Evolutionary conservation across 129 eudicot genomes (phyloP).

Genomic region (Rutidosis leptorrhynchoides): DNA sequence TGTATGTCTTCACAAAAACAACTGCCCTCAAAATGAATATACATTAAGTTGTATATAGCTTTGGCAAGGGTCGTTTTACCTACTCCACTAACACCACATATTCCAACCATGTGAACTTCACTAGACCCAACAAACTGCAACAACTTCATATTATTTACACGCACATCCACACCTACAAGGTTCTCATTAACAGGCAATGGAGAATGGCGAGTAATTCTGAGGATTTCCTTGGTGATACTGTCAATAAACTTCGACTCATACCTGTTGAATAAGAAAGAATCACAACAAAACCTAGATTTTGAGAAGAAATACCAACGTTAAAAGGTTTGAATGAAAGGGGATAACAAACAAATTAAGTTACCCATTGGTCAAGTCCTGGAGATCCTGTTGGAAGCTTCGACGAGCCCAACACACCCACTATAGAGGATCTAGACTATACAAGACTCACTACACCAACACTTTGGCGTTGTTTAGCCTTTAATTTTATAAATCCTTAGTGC

Average conservation of each 20-base stretch:
- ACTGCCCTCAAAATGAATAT: not conserved
- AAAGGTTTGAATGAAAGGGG: too few relatives aligned
- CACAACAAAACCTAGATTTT: too few relatives aligned
- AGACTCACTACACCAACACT: too few relatives aligned
- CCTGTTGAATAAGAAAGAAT: not conserved
- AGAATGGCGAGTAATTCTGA: not conserved
- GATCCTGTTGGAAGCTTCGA: too few relatives aligned
- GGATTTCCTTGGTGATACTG: not conserved
- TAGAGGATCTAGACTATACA: too few relatives aligned
- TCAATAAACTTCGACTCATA: not conserved
- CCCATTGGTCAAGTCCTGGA: too few relatives aligned
- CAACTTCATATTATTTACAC: not conserved
- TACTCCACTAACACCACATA: slow-evolving; percentile 12
- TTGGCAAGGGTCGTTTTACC: slow-evolving; percentile 17
- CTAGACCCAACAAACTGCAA: not conserved
- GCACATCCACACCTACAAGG: not conserved
- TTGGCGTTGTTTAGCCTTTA: too few relatives aligned
- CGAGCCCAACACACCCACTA: too few relatives aligned
- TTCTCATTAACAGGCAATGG: not conserved
- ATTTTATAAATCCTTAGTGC: too few relatives aligned
- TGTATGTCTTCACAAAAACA: not conserved
- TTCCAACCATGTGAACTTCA: too few relatives aligned
- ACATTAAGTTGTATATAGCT: slow-evolving; percentile 9
- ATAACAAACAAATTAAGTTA: too few relatives aligned
- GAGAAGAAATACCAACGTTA: too few relatives aligned